These are phyloP conservation scores for Aureobasidium namibiae DNA, from an alignment of 2,329 filamentous ascomycete genomes.

Conservation along the genomic window DNA sequence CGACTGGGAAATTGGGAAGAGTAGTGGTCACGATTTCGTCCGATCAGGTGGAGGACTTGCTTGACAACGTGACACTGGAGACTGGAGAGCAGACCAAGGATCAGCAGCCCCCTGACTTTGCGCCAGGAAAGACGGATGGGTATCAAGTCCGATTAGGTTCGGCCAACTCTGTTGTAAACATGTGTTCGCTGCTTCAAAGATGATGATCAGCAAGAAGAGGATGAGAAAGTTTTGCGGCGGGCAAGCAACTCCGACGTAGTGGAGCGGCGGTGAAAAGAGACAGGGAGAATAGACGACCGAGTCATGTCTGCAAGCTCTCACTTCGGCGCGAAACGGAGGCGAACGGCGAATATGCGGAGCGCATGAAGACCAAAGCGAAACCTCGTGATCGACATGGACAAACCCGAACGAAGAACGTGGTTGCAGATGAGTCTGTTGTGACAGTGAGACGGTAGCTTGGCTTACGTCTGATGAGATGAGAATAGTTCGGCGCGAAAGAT, in stretches of 20 bases:
- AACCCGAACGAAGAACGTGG: constrained; percentile 4
- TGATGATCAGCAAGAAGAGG: constrained; percentile 4
- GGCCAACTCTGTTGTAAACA: background rate
- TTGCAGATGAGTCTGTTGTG: constrained; percentile 1
- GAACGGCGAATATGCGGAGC: constrained; percentile 1
- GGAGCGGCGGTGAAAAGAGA: constrained; percentile 2
- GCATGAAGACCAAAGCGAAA: background rate
- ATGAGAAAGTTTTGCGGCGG: constrained; percentile 5
- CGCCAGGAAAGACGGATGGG: background rate
- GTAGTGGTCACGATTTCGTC: background rate
- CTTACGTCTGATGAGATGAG: background rate
- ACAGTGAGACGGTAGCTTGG: background rate
- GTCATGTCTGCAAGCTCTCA: constrained; percentile 1
- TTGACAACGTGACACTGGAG: background rate
- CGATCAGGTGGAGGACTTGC: background rate
- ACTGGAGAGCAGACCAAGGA: background rate
- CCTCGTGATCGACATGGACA: background rate
- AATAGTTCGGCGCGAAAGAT: background rate
- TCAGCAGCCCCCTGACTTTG: background rate
- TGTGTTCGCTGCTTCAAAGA: constrained; percentile 1
- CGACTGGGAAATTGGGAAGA: constrained; percentile 1
- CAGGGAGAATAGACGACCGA: background rate
- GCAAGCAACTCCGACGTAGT: background rate
- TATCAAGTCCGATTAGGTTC: background rate
- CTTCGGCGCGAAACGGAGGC: constrained; percentile 4